Base-by-base conservation (phyloP, 2,329 filamentous ascomycete species). In the Xylaria sp. region DNA sequence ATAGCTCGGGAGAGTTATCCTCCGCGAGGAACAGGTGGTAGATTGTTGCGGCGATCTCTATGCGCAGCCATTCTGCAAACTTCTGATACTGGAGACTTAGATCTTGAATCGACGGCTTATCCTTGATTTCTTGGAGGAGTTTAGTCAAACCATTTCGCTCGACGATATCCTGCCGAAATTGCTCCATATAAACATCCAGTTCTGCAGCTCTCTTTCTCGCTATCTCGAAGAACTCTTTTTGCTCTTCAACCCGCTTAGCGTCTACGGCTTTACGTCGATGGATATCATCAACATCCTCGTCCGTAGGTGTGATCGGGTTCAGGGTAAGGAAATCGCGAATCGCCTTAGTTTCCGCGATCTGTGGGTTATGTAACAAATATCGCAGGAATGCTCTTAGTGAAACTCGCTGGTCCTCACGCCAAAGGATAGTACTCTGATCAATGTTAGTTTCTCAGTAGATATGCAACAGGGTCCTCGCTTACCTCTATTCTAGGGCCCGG, bases 21-120 rank as follows among this genome's bases (percentile, higher is more conserved):
- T 99, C 96, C 5, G 96, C 96, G 53, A 99, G 86, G 85, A 99
- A 99, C 39, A 99, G 85, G 79, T 99, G 96, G 78, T 99, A 99
- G 67, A 98, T 89, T 24, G 96, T 98, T 48, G 96, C 96, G 27
- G 96, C 96, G 57, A 99, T 91, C 82, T 99, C 96, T 76, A 99
- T 99, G 47, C 96, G 91, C 59, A 98, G 84, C 96, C 96, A 99
- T 80, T 99, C 96, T 19, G 95, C 95, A 78, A 99, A 98, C 79
- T 98, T 99, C 77, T 96, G 93, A 79, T 98, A 98, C 79, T 98
- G 94, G 11, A 97, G 91, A 76, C 93, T 97, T 61, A 99, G 86
- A 73, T 98, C 93, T 71, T 89, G 87, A 61, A 99, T 95, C 3
- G 88, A 93, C 68, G 93, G 86, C 82, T 98, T 98, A 64, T 94